Conservation (phyloP, 805 yeast species). For the Metschnikowia gruessii region DNA sequence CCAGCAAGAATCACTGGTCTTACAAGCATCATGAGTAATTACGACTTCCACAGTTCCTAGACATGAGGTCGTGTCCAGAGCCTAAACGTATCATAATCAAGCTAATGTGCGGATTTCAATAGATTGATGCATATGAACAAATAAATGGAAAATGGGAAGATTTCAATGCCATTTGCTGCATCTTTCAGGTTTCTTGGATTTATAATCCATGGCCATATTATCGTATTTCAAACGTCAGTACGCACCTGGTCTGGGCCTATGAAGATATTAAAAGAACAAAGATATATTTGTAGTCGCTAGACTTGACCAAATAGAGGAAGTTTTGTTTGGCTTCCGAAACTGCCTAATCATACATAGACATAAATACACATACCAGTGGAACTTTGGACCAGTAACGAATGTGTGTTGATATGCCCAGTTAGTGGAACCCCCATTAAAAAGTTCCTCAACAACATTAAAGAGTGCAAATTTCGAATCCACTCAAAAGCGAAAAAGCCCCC, state of each 20-base stretch:
- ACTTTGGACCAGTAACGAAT: background rate
- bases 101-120: no score
- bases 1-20: conserved; percentile 30
- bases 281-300: no score
- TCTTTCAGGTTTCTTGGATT: no score
- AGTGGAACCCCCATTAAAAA: background rate
- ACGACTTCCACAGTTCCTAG: conserved; percentile 23
- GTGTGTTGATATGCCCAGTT: background rate
- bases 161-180: no score
- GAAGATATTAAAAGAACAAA: no score
- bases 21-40: conserved; percentile 42
- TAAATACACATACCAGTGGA: background rate
- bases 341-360: background rate
- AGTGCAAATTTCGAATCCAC: background rate
- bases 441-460: background rate
- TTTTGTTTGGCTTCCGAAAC: background rate
- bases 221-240: no score
- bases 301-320: background rate
- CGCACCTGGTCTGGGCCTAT: no score
- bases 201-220: no score
- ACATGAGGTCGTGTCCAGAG: background rate
- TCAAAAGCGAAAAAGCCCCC: conserved; percentile 5
- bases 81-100: no score
- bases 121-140: no score
- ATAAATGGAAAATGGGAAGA: no score